Base-by-base conservation (phyloP, 2,329 filamentous ascomycete genomes). In the Daldinia sp. region DNA sequence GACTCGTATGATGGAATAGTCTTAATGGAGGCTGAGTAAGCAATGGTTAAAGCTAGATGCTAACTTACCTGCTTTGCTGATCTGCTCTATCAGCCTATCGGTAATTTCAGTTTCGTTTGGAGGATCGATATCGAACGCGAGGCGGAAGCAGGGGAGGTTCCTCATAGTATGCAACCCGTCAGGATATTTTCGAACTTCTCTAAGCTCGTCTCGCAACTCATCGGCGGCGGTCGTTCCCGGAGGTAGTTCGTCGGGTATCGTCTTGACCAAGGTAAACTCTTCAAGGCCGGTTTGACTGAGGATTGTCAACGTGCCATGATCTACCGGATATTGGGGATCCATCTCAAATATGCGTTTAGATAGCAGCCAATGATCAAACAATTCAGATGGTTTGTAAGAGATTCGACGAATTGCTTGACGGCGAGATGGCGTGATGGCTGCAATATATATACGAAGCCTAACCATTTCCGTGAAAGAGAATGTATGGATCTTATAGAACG, bases 401-500 rank as follows among this genome's bases (percentile, higher is more conserved):
- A 69, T 57, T 9, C 12, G 26, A n/a, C 63, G 54, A 12, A 67
- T 64, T 6, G 48, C 20, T 26, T 39, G 28, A 0, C 67, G 67
- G 10, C 64, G 53, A 12, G 23, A 37, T 4, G 56, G 60, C n/a
- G 53, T 65, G 2, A 70, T 67, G 1, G 60, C 51, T 1, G 58
- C 41, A 6, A 70, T 15, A 26, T 50, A 70, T 1, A 0, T 6
- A 15, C n/a, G 28, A 7, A 60, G 26, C 2, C 4, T 7, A 2
- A 12, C 1, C 1, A 1, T 1, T 4, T 13, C 2, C 1, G 0
- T 0, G 41, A 70, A 70, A 1, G 4, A 0, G 13, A 70, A 70
- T 0, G 1, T 9, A 37, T 70, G 67, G 23, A 67, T 15, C 2
- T 42, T 39, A 48, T 70, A 70, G 42, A 70, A 70, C 1, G 64